Evolutionary conservation across 1,284 basidiomycete genomes (phyloP), one percentile per base, ranked within the genome.

Genomic region (Moesziomyces sp.): DNA sequence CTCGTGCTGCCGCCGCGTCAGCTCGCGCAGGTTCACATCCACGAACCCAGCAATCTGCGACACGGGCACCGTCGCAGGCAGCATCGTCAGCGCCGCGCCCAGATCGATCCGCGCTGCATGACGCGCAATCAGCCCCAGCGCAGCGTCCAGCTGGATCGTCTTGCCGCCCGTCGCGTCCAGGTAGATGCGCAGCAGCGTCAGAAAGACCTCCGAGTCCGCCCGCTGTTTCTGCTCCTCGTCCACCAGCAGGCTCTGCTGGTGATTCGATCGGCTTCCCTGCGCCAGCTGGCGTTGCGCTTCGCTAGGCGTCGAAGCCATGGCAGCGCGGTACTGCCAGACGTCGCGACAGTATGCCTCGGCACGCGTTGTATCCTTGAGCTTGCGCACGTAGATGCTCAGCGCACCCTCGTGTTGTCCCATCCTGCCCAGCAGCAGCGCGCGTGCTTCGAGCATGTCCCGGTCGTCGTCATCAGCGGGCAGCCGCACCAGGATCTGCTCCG

Each of bases 321-420:
- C 45, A 13, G 60, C 28, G 21, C 52, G 66, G 30, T 46, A 63
- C 40, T 56, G 59, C 66, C 74, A 79, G 8, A 75, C 78, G 42
- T 65, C 57, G 26, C 63, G 52, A 59, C 82, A 84, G 63, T 83
- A 83, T 42, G 92, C 89, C 86, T 98, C 96, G 0, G 97, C 97
- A 64, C 92, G 92, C 14, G 85, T 71, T 82, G 91, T 92, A 81
- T 96, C 92, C 38, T 90, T 87, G 28, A 97, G 86, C 46, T 90
- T 89, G 80, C 96, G 91, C 1, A 95, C 94, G 83, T 98, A 98
- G 26, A 97, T 89, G 79, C 93, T 91, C 24, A 99, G 88, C 0
- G 96, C 96, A 64, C 91, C 92, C 76, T 96, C 93, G 78, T 99
- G 94, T 63, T 93, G 90, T 0, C 93, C 93, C 64, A 98, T 87